Percentiles rank a stretch among this genome's conserved stretches.
These are phyloP conservation scores for Drosera capensis DNA, from an alignment of 148 eudicot genomes.

Conservation along the genomic window DNA sequence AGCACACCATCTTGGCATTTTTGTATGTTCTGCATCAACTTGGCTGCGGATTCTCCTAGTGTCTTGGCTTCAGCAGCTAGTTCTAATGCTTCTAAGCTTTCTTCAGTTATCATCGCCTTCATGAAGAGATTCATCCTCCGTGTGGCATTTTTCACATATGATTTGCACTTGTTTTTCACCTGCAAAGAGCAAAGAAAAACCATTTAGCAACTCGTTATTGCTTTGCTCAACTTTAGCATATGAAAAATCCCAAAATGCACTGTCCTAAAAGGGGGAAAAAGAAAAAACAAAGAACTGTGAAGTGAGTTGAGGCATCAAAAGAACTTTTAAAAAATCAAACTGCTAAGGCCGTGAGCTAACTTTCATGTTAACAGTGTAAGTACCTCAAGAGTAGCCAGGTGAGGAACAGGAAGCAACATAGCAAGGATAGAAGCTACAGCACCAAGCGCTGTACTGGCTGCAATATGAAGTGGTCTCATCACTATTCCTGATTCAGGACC, in stretches of 20 bases:
- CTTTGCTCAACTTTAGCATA: no score
- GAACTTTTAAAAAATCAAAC: no score
- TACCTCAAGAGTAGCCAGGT: constrained; percentile 33
- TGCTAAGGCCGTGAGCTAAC: no score
- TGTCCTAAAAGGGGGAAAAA: not conserved
- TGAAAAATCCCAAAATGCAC: not conserved
- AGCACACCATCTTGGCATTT: constrained; percentile 23
- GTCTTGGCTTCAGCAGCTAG: constrained; percentile 22
- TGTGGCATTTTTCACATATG: constrained; percentile 31
- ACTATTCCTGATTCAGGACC: constrained; percentile 9
- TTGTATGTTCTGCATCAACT: constrained; percentile 23
- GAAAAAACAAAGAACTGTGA: not conserved
- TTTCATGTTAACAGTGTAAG: no score
- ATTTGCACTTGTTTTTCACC: constrained; percentile 19
- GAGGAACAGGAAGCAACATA: constrained; percentile 31
- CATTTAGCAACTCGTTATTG: not conserved
- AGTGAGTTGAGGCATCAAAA: not conserved
- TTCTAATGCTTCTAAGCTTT: constrained; percentile 16
- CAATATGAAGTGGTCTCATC: constrained; percentile 32
- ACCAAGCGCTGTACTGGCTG: constrained; percentile 33
- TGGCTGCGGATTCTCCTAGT: constrained; percentile 28
- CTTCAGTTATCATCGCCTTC: constrained; percentile 20
- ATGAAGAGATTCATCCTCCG: constrained; percentile 24
- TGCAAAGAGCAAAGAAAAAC: constrained; percentile 1
- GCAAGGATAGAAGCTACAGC: constrained; percentile 37